Percentiles rank a stretch among this genome's conserved stretches.
phyloP scores from a whole-genome alignment of 805 yeast species.

The Spathaspora sp. region DNA sequence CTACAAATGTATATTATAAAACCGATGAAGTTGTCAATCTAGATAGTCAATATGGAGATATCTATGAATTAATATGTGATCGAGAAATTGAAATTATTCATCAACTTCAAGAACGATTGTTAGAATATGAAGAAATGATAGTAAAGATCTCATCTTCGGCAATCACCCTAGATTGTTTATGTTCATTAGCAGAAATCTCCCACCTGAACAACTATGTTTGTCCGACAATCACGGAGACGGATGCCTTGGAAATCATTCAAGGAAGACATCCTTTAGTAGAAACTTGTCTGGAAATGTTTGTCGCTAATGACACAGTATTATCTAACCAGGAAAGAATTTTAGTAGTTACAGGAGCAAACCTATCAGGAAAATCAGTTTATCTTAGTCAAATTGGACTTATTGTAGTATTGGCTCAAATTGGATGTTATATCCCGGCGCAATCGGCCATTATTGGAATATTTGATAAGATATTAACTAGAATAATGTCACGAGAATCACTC shows the following conservation, averaged over 20 bases:
- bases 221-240: constrained; percentile 1
- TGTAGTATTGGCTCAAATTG: constrained; percentile 49
- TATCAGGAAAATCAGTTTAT: constrained; percentile 47
- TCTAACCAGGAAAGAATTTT: constrained; percentile 20
- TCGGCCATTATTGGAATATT: constrained; percentile 44
- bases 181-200: too few relatives aligned
- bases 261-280: constrained; percentile 51
- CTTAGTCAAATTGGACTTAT: constrained; percentile 47
- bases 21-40: constrained; percentile 2
- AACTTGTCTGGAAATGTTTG: constrained; percentile 30
- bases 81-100: constrained; percentile 8
- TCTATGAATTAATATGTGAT: constrained; percentile 6
- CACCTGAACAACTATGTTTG: background rate
- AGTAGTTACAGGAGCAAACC: constrained; percentile 41
- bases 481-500: constrained; percentile 38
- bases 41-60: constrained; percentile 8
- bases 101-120: constrained; percentile 3
- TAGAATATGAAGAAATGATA: background rate
- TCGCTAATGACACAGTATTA: constrained; percentile 39
- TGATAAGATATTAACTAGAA: constrained; percentile 45
- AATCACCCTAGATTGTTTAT: too few relatives aligned
- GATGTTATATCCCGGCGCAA: constrained; percentile 52
- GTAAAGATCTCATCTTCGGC: too few relatives aligned
- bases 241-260: constrained; percentile 22
- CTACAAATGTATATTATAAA: constrained; percentile 6